phyloP scores from a whole-genome alignment of 1,139 yeast genomes.

The Debaryomyces udenii region DNA sequence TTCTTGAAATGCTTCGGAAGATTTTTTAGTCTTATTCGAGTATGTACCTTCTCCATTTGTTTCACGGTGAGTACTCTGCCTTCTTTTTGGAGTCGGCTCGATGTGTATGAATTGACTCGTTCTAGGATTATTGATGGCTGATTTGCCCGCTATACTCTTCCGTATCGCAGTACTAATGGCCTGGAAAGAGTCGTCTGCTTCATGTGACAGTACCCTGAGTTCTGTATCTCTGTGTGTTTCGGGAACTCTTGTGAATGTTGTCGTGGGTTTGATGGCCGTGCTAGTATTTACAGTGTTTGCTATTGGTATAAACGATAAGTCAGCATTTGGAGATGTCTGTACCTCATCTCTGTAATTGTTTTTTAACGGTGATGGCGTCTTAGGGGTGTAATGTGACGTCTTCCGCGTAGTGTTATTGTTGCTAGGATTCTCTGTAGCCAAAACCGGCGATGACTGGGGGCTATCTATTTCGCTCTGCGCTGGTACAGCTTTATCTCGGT shows the following conservation, averaged over 20 bases:
- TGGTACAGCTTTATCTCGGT: background rate
- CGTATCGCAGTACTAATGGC: conserved; percentile 44
- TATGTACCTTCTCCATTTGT: background rate
- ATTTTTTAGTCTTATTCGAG: background rate
- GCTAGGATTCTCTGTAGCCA: background rate
- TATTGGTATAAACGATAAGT: conserved; percentile 26
- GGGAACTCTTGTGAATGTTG: too few relatives aligned
- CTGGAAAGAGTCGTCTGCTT: conserved; percentile 29
- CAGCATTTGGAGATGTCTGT: conserved; percentile 21
- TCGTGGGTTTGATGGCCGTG: conserved; percentile 3
- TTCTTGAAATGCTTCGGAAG: background rate
- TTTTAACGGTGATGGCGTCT: conserved; percentile 15
- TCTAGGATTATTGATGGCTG: conserved; percentile 14
- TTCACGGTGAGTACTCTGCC: background rate
- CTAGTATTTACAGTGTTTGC: conserved; percentile 18
- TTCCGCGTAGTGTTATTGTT: background rate
- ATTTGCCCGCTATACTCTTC: conserved; percentile 41
- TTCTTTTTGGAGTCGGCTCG: background rate
- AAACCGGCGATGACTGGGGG: conserved; percentile 11
- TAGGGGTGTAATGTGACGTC: conserved; percentile 8
- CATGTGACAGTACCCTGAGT: background rate
- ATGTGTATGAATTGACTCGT: conserved; percentile 7
- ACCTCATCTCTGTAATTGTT: background rate
- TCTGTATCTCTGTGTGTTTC: too few relatives aligned
- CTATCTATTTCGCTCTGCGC: background rate